phyloP scores from a whole-genome alignment of 352 stramenopile genomes.

The Globisporangium middletonii region DNA sequence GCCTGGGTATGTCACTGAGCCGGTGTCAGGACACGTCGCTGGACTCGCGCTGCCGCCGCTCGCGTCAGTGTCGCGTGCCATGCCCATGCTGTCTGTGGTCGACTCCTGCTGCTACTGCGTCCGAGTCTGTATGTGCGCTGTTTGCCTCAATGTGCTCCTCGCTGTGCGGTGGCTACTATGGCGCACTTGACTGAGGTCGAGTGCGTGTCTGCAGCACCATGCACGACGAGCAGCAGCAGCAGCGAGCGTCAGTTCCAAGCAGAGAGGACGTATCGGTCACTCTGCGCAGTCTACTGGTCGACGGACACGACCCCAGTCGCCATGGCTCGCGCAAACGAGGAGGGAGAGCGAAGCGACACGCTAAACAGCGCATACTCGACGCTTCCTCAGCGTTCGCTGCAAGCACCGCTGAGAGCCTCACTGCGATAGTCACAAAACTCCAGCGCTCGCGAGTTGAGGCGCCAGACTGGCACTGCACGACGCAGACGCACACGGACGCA shows the following conservation, averaged over 20 bases:
- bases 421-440: neutral
- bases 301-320: neutral
- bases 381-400: neutral
- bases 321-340: neutral
- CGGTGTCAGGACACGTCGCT: too few relatives aligned
- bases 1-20: too few relatives aligned
- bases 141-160: neutral
- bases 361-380: neutral
- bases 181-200: neutral
- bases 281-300: neutral
- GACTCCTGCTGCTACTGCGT: too few relatives aligned
- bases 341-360: slow-evolving; percentile 8
- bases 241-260: too few relatives aligned
- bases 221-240: neutral
- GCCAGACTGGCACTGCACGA: neutral
- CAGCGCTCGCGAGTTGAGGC: neutral
- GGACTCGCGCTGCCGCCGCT: slow-evolving; percentile 9
- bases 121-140: neutral
- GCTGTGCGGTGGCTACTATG: neutral
- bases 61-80: slow-evolving; percentile 55
- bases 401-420: neutral
- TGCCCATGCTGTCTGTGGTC: slow-evolving; percentile 35
- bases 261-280: too few relatives aligned
- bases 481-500: neutral
- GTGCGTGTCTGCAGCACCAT: slow-evolving; percentile 1